Percentiles rank a stretch among this genome's conserved stretches.
Evolutionary conservation across 176 grass and related monocot species (phyloP).

Genomic region (Poa pratensis): DNA sequence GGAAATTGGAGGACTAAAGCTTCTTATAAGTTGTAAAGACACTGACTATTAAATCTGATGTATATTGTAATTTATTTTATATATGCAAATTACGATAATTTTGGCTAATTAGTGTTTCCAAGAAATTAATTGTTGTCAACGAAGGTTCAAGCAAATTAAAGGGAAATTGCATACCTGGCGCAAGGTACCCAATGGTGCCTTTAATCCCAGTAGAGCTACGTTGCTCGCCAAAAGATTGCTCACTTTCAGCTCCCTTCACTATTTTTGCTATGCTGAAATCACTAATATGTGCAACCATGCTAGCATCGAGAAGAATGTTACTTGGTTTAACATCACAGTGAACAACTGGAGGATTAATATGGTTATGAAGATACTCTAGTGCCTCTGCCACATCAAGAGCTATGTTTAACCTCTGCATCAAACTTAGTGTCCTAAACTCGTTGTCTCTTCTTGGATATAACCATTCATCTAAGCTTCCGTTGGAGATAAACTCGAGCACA

Average conservation of each 20-base stretch:
- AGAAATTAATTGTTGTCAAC: neutral
- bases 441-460: neutral
- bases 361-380: slow-evolving; percentile 21
- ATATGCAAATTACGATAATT: neutral
- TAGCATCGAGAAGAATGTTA: slow-evolving; percentile 52
- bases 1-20: neutral
- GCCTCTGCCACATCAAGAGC: slow-evolving; percentile 1
- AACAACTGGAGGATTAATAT: slow-evolving; percentile 32
- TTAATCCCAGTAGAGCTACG: slow-evolving; percentile 35
- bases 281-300: slow-evolving; percentile 45
- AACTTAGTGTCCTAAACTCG: neutral
- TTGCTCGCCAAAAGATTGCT: neutral
- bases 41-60: neutral
- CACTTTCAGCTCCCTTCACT: neutral
- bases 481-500: slow-evolving; percentile 19
- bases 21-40: neutral
- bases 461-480: neutral
- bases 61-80: neutral
- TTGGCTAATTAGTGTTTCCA: neutral
- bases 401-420: slow-evolving; percentile 13
- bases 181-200: slow-evolving; percentile 48
- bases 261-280: slow-evolving; percentile 51
- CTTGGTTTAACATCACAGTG: slow-evolving; percentile 65
- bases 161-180: slow-evolving; percentile 38
- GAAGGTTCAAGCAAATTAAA: neutral